Base-by-base conservation (phyloP, 2,329 filamentous ascomycete species). In the Coniochaeta sp. region DNA sequence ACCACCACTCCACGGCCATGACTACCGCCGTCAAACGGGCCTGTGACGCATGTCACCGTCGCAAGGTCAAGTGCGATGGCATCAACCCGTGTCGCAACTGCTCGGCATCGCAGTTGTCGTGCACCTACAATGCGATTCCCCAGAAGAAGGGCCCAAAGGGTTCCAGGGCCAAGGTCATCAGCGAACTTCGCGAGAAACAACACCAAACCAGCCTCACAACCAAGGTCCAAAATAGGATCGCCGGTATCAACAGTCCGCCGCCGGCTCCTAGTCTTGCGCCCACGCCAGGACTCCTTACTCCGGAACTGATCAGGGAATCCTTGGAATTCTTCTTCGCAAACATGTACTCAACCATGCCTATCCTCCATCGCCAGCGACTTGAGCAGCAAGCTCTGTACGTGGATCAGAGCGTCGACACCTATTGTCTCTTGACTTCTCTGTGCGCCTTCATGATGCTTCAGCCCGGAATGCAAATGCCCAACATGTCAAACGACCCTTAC, bases 111-210 rank as follows among this genome's bases (percentile, higher is more conserved):
- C 77, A 82, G 61, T 73, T 89, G 16, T 74, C 77, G 12, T 89
- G 86, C 73, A 88, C 85, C 27, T 89, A 88, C 75, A 84, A 87
- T 70, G 82, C 84, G 30, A 82, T 88, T 31, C 85, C 85, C 1
- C 85, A 87, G 69, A 89, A 88, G 71, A 89, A 89, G 66, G 86
- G 86, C 1, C 86, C 85, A 40, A 88, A 88, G 68, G 85, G 86
- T 57, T 86, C 83, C 28, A 74, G 85, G 55, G 86, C 86, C 49
- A 89, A 88, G 67, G 84, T 89, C 53, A 86, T 89, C 66, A 87
- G 83, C 62, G 85, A 89, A 62, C 66, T 89, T 55, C 79, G 86
- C 57, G 83, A 85, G 61, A 85, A 75, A 0, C 38, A 42, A 26
- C 78, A 82, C 58, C 81, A 85, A 63, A 83, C 81, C 16, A 84